phyloP scores from a whole-genome alignment of 345 rosid genomes.

The Ceriops decandra region DNA sequence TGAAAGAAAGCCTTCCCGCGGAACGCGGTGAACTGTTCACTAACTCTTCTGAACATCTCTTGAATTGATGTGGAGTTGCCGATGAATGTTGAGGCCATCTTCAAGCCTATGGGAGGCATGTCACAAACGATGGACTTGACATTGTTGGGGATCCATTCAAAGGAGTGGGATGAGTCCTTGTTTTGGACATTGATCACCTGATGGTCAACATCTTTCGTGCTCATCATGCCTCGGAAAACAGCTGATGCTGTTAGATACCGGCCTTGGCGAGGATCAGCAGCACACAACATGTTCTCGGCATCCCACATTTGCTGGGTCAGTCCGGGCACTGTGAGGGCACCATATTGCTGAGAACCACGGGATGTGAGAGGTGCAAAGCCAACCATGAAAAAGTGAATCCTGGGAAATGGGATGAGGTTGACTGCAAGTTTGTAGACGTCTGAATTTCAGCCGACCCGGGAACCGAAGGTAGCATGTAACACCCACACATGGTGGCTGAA shows the following conservation, averaged over 20 bases:
- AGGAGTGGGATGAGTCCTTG: slow-evolving; percentile 77
- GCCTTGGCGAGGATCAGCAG: slow-evolving; percentile 72
- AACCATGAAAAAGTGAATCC: slow-evolving; percentile 83
- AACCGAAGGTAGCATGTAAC: slow-evolving; percentile 77
- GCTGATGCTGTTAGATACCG: slow-evolving; percentile 76
- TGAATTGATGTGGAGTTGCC: slow-evolving; percentile 81
- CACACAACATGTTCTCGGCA: slow-evolving; percentile 78
- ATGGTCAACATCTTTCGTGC: slow-evolving; percentile 79
- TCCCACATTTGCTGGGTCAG: slow-evolving; percentile 90
- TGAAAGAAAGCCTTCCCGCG: slow-evolving; percentile 88
- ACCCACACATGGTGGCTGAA: slow-evolving; percentile 83
- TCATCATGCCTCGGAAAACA: slow-evolving; percentile 80
- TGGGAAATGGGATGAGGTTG: slow-evolving; percentile 71
- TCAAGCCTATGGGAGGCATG: slow-evolving; percentile 72
- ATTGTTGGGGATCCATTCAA: slow-evolving; percentile 81
- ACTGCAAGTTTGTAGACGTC: slow-evolving; percentile 79
- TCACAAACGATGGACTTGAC: slow-evolving; percentile 80
- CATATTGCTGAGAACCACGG: slow-evolving; percentile 71
- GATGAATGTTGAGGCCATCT: slow-evolving; percentile 70
- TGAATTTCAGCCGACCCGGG: slow-evolving; percentile 79
- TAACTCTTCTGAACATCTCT: slow-evolving; percentile 80
- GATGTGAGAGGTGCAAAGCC: slow-evolving; percentile 71
- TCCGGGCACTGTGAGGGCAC: slow-evolving; percentile 68
- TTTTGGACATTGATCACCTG: slow-evolving; percentile 82
- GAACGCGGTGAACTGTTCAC: slow-evolving; percentile 81